Conservation (phyloP, 805 yeast species). For the Schizosaccharomyces cryophilus region DNA sequence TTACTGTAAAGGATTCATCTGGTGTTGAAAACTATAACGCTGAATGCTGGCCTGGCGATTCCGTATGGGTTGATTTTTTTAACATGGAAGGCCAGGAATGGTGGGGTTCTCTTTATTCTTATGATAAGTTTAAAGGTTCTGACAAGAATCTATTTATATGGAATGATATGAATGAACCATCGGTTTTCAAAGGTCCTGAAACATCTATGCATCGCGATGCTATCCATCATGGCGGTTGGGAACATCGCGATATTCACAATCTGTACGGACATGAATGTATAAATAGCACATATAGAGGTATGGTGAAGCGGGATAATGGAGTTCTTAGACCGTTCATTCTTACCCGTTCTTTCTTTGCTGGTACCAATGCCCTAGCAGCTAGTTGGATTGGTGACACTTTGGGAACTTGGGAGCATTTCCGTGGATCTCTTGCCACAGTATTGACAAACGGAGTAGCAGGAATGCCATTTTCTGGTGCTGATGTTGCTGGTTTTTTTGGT, state of each 20-base stretch:
- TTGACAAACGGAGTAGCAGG: constrained; percentile 61
- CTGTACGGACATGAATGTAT: constrained; percentile 58
- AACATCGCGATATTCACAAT: constrained; percentile 81
- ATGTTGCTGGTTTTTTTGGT: constrained; percentile 91
- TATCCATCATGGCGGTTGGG: constrained; percentile 57
- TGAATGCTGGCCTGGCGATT: constrained; percentile 96
- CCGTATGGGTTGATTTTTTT: constrained; percentile 76
- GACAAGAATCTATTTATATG: constrained; percentile 57
- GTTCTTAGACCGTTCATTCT: constrained; percentile 53
- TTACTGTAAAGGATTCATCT: constrained; percentile 24
- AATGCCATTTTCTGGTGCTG: constrained; percentile 85
- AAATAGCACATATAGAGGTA: constrained; percentile 50
- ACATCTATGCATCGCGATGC: constrained; percentile 67
- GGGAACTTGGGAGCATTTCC: constrained; percentile 75
- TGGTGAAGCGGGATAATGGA: constrained; percentile 24
- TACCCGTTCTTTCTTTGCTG: constrained; percentile 70
- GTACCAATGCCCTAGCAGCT: constrained; percentile 76
- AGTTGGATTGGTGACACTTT: constrained; percentile 97
- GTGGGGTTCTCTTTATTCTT: constrained; percentile 34
- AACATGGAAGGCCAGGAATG: constrained; percentile 32
- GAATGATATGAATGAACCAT: constrained; percentile 98
- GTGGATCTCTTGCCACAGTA: constrained; percentile 65
- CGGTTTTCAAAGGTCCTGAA: constrained; percentile 86
- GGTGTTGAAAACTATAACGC: constrained; percentile 37
- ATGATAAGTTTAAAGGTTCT: constrained; percentile 17